Evolutionary conservation across 176 grass and related monocot genomes (phyloP).

Genomic region (Dactylis glomerata): DNA sequence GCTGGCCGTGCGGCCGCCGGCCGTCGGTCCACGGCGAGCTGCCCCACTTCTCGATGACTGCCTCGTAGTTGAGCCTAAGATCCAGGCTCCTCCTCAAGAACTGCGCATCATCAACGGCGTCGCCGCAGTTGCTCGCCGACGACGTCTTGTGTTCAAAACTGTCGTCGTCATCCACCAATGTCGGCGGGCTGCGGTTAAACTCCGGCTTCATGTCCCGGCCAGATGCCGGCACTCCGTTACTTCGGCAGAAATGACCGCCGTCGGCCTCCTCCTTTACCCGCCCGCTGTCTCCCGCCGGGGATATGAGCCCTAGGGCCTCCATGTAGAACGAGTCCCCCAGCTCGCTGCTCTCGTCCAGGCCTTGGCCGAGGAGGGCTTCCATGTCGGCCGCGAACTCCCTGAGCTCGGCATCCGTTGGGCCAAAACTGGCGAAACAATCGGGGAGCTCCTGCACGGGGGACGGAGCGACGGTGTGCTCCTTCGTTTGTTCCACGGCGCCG

Average conservation of each 20-base stretch:
- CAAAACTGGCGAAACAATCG: slow-evolving; percentile 28
- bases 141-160: slow-evolving; percentile 28
- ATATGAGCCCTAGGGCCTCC: slow-evolving; percentile 58
- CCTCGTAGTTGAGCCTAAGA: slow-evolving; percentile 80
- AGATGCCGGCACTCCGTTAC: background rate
- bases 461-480: background rate
- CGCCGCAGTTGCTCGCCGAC: slow-evolving; percentile 12
- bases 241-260: background rate
- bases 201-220: slow-evolving; percentile 35
- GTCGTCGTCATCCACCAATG: slow-evolving; percentile 32
- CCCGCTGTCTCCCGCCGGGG: slow-evolving; percentile 16
- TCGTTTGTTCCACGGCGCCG: slow-evolving; percentile 11
- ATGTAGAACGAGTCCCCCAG: slow-evolving; percentile 55
- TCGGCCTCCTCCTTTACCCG: slow-evolving; percentile 44
- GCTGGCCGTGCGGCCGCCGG: slow-evolving; percentile 42
- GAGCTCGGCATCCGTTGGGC: slow-evolving; percentile 70
- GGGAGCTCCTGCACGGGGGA: slow-evolving; percentile 48
- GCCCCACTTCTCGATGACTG: slow-evolving; percentile 67
- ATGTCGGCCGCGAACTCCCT: slow-evolving; percentile 90
- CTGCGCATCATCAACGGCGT: background rate
- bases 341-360: slow-evolving; percentile 37
- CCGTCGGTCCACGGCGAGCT: slow-evolving; percentile 84
- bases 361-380: slow-evolving; percentile 71
- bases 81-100: slow-evolving; percentile 42
- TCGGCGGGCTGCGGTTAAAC: slow-evolving; percentile 51